These are phyloP conservation scores for Pseudomassariella vexata DNA, from an alignment of 2,329 filamentous ascomycete genomes.

Conservation along the genomic window DNA sequence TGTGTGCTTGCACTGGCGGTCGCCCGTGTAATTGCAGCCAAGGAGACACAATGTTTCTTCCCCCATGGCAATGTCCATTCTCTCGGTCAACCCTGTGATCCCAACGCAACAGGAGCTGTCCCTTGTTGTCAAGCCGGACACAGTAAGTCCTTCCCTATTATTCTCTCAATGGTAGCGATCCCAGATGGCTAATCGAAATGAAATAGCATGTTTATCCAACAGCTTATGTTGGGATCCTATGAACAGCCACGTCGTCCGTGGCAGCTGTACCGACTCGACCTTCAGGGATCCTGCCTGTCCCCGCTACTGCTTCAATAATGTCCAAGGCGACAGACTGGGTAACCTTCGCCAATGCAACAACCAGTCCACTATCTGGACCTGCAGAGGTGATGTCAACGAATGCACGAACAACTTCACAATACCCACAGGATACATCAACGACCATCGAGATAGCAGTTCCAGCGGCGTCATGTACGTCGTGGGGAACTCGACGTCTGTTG, in stretches of 20 bases:
- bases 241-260: neutral
- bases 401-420: neutral
- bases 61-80: neutral
- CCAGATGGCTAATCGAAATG: neutral
- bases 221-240: neutral
- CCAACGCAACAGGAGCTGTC: neutral
- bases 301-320: neutral
- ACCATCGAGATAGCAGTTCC: neutral
- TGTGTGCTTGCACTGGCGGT: too few species aligned
- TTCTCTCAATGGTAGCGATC: too few species aligned
- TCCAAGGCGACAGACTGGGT: neutral
- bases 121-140: neutral
- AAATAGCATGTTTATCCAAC: neutral
- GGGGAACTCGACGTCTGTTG: too few species aligned
- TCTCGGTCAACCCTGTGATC: neutral
- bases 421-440: neutral
- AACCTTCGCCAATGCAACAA: neutral
- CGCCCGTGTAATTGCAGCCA: too few species aligned
- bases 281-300: neutral
- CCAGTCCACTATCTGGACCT: neutral
- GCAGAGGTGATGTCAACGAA: neutral
- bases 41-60: constrained; percentile 1
- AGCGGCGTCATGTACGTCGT: neutral
- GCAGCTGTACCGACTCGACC: neutral
- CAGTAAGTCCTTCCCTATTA: neutral